Evolutionary conservation across 2,329 filamentous ascomycete species (phyloP).

Genomic region (Colletotrichum navitas): DNA sequence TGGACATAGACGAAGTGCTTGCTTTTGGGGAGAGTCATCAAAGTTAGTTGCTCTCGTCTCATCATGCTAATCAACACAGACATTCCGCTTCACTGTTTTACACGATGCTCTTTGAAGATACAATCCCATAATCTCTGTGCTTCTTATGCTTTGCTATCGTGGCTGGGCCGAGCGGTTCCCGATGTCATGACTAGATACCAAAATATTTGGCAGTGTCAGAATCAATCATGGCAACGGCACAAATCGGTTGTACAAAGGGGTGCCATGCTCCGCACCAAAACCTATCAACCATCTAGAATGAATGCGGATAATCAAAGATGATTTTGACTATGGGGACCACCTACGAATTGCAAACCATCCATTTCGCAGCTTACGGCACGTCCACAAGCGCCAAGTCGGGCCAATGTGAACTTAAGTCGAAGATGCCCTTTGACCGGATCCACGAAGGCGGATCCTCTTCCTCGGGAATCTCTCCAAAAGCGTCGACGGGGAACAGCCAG

Average conservation of each 20-base stretch:
- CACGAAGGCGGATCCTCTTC: background rate
- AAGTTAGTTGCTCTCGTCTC: constrained; percentile 5
- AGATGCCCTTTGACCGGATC: constrained; percentile 3
- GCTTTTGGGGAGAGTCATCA: constrained; percentile 55
- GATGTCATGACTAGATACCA: background rate
- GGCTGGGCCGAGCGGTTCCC: background rate
- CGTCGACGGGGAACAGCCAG: constrained; percentile 28
- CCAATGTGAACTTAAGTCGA: constrained; percentile 10
- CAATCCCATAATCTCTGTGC: too few relatives aligned
- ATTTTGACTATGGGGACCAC: too few relatives aligned
- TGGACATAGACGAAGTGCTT: constrained; percentile 61
- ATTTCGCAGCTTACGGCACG: background rate
- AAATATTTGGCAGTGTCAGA: too few relatives aligned
- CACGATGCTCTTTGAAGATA: background rate
- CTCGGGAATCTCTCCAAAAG: constrained; percentile 9
- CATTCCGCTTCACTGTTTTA: background rate
- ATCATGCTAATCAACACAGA: background rate
- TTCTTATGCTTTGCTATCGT: background rate
- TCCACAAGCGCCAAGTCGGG: constrained; percentile 32
- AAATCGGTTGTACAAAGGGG: background rate
- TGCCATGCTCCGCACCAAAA: background rate
- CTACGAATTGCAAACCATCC: too few relatives aligned
- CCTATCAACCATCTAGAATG: too few relatives aligned
- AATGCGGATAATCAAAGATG: background rate
- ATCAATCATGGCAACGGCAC: too few relatives aligned